Evolutionary conservation across 202 grass and related monocot genomes (phyloP), one percentile per base, ranked within the genome.

Genomic region (Schoenoplectus triqueter): DNA sequence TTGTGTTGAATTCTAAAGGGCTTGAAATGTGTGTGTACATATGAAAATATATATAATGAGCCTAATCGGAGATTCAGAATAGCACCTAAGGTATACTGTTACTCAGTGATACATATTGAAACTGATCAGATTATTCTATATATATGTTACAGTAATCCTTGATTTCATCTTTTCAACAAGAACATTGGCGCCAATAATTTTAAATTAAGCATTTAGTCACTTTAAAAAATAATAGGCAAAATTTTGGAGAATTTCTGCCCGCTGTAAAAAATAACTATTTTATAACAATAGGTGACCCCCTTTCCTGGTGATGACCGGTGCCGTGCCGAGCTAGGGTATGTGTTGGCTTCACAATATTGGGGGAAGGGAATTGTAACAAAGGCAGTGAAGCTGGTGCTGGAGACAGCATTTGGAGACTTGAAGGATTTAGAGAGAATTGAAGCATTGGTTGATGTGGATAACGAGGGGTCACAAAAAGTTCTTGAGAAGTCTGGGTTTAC

Each of bases 391-490:
- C 15, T 59, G 56, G 56, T 59, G 56, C 56, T 92, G 17, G 66
- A 21, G 14, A 1, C 52, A 3, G 84, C 82, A 59, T 94, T 97
- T 84, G 39, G 0, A 5, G 92, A 92, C 18, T 21, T 97, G 69
- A 71, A 81, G 21, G 90, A 90, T 1, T 80, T 94, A 86, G 78
- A 88, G 82, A 88, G 94, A 79, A 85, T 97, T 18, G 90, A 94
- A 85, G 92, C 90, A 67, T 56, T 92, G 42, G 94, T 97, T 59
- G 90, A 92, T 57, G 88, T 90, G 14, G 48, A 67, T 41, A 93
- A 98, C 80, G 72, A 11, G 63, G 91, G 85, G 49, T 95, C 92
- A n/a, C 95, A 98, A 85, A 89, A 90, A 73, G 93, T 98, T 54
- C 79, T 89, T 82, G 88, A 93, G 95, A 98, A 95, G 89, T 91